phyloP scores from a whole-genome alignment of 2,329 filamentous ascomycete species.

The Neurospora sp. region DNA sequence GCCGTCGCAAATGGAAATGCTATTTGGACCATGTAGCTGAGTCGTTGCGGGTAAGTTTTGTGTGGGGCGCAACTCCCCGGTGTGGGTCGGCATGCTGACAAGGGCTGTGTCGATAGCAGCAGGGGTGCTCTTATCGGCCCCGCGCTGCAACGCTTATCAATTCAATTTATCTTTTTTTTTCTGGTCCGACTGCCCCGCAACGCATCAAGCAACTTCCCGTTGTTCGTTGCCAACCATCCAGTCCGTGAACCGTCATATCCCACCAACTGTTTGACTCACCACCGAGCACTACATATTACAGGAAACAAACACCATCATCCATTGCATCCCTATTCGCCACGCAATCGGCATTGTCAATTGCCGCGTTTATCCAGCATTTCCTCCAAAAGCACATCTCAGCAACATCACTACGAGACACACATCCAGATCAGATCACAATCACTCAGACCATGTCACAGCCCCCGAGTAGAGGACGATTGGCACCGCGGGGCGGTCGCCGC shows the following conservation, averaged over 20 bases:
- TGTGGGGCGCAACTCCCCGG: too few species aligned
- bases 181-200: background rate
- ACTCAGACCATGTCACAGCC: background rate
- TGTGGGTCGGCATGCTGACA: background rate
- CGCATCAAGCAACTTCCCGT: background rate
- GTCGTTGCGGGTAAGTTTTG: background rate
- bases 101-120: background rate
- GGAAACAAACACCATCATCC: background rate
- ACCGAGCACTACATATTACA: background rate
- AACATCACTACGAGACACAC: background rate
- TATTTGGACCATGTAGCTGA: background rate
- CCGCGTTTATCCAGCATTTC: background rate
- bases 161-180: background rate
- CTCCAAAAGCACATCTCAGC: background rate
- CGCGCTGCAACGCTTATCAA: background rate
- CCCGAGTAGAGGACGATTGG: slow-evolving; percentile 2
- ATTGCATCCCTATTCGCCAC: background rate
- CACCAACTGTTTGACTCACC: background rate
- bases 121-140: background rate
- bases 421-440: background rate
- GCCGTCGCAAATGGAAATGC: too few species aligned
- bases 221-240: background rate
- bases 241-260: background rate
- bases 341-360: background rate
- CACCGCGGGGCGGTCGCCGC: background rate